Evolutionary conservation across 2,329 filamentous ascomycete genomes (phyloP).

Genomic region (Cladosporium sp.): DNA sequence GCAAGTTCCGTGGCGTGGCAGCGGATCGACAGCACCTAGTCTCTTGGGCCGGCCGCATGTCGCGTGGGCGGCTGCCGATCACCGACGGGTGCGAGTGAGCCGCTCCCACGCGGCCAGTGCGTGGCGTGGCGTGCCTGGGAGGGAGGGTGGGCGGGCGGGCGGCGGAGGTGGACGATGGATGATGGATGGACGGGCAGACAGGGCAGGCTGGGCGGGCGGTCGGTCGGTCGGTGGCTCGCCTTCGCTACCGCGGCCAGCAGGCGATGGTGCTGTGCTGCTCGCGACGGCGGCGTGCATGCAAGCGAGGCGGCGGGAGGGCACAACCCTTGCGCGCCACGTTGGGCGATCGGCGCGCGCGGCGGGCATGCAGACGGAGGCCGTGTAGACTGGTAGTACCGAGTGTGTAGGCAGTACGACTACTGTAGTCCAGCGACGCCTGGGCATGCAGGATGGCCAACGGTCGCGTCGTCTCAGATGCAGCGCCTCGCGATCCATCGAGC

Average conservation of each 20-base stretch:
- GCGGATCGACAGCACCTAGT: neutral
- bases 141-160: neutral
- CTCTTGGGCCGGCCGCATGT: neutral
- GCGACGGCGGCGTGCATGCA: neutral
- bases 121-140: neutral
- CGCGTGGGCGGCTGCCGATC: conserved; percentile 9
- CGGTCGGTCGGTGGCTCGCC: too few relatives aligned
- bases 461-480: neutral
- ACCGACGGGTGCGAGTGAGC: neutral
- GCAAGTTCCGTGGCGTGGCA: conserved; percentile 2
- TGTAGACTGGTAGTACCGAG: too few relatives aligned
- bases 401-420: too few relatives aligned
- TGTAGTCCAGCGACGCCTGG: too few relatives aligned
- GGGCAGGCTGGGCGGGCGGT: too few relatives aligned
- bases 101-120: neutral
- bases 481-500: neutral
- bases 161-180: too few relatives aligned
- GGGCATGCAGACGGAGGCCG: neutral
- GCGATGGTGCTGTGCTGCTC: neutral
- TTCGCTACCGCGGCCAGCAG: too few relatives aligned
- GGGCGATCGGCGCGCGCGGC: conserved; percentile 1
- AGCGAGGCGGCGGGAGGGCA: neutral
- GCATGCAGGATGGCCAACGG: conserved; percentile 1
- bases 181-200: too few relatives aligned
- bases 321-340: conserved; percentile 10